Conservation (phyloP, 2,329 filamentous ascomycete genomes). For the Colletotrichum orbiculare region DNA sequence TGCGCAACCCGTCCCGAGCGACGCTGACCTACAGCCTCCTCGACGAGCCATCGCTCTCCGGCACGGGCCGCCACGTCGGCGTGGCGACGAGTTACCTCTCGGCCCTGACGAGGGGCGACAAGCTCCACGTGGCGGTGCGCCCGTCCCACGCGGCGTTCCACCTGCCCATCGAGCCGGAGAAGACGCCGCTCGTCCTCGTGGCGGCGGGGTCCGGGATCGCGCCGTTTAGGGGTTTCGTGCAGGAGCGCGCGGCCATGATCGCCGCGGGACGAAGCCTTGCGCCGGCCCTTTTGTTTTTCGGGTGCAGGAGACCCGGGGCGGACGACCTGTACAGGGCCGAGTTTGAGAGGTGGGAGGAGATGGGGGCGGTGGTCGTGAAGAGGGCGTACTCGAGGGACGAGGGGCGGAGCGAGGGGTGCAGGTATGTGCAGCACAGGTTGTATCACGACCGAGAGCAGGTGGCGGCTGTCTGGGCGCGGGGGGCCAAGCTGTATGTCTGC, state of each 20-base stretch:
- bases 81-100: slow-evolving; percentile 72
- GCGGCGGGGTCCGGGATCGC: slow-evolving; percentile 55
- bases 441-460: slow-evolving; percentile 46
- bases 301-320: slow-evolving; percentile 54
- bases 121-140: slow-evolving; percentile 62
- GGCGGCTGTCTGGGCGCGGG: slow-evolving; percentile 47
- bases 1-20: slow-evolving; percentile 63
- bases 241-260: slow-evolving; percentile 51
- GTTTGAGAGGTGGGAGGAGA: slow-evolving; percentile 57
- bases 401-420: slow-evolving; percentile 58
- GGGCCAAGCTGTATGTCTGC: slow-evolving; percentile 69
- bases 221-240: slow-evolving; percentile 39
- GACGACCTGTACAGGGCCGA: slow-evolving; percentile 59
- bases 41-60: slow-evolving; percentile 60
- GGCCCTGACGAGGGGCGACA: slow-evolving; percentile 55
- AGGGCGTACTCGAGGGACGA: slow-evolving; percentile 62
- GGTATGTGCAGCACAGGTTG: slow-evolving; percentile 60
- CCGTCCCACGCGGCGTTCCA: slow-evolving; percentile 54
- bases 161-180: slow-evolving; percentile 50
- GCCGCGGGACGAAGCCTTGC: slow-evolving; percentile 50
- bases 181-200: slow-evolving; percentile 54
- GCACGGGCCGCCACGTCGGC: slow-evolving; percentile 63
- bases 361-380: slow-evolving; percentile 64
- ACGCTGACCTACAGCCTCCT: slow-evolving; percentile 74
- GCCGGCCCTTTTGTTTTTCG: slow-evolving; percentile 61